Base-by-base conservation (phyloP, 805 yeast species). In the Candida yuanshanica region DNA sequence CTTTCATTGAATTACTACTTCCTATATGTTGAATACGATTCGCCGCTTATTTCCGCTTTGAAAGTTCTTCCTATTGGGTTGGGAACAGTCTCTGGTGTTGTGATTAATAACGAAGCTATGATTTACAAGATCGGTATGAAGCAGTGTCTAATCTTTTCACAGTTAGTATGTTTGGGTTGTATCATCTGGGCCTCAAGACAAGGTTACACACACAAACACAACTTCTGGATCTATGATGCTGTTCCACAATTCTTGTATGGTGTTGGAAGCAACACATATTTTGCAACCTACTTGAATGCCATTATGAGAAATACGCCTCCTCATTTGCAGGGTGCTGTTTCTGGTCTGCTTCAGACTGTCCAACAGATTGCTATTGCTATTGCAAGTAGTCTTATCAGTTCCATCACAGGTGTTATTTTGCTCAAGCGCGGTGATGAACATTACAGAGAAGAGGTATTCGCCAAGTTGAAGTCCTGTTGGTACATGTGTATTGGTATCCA, bases 271-370 rank as follows among this genome's bases (percentile, higher is more conserved):
- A 65, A 65, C 31, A 39, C 59, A 2, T 68, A 57, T 44, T 65
- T 63, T 48, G 55, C 64, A 21, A 56, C 64, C 4, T 68, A 60
- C 38, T 42, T 60, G 32, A 62, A 55, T 25, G 56, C 62, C 4
- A 49, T 66, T 7, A 50, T 58, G 45, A 34, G 55, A 35, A 37
- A 57, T 16, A 60, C 71, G 7, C 73, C 75, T 0, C 35, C 50
- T 7, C 62, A 64, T 38, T 45, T 65, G 13, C 72, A 67, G 38
- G 72, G 70, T 14, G 60, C 63, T 23, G 66, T 67, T 2, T 43
- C 64, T 8, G 74, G 69, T 1, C 46, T 67, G 7, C 51, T 58
- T 27, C 65, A 59, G 43, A 64, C 71, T 1, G 43, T 54, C 11
- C 61, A 60, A 0, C 72, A 67, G 49, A 41, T 66, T 20, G 66